Evolutionary conservation across 805 yeast species (phyloP), one percentile per base, ranked within the genome.

Genomic region (Teunomyces tritomae): DNA sequence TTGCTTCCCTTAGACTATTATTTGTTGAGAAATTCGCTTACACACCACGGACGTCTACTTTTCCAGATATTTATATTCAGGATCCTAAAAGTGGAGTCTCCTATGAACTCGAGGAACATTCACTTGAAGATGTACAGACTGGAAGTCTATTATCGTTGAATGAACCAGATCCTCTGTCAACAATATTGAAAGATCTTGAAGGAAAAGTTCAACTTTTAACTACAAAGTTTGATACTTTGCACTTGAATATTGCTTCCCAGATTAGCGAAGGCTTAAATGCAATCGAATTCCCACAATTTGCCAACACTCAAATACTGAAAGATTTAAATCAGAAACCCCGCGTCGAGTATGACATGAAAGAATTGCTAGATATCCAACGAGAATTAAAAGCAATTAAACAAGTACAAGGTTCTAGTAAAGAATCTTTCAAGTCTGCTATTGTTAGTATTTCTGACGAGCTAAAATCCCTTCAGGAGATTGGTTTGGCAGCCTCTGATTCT

Each of bases 21-120:
- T 92, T 92, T 59, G 87, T 91, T 5, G 96, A 92, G 58, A 87
- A 83, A 56, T 91, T 90, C 68, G 89, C 92, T 2, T 89, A 85
- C 62, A 78, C 92, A 0, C 94, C 96, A 0, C 85, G 86, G 0
- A 64, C 80, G 0, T 78, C 81, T 9, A 66, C 79, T 1, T 89
- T 89, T 54, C 97, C 98, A 0, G 87, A 84, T 9, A 78, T 94
- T 26, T 86, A 87, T 56, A 74, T 90, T 5, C 82, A 77, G 50
- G 95, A 88, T 50, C 76, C 78, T 0, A 62, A 67, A 2, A 72
- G 77, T 28, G 79, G 78, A 0, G 76, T 90, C 1, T 75, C 85
- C 1, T 94, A 87, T 60, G 97, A 92, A 62, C 66, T 92, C 17
- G 97, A 91, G 51, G 91, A 89, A 35, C 72, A 71, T 13, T 64